These are phyloP conservation scores for Ogataea wickerhamii DNA, from an alignment of 805 yeast genomes.

Conservation along the genomic window DNA sequence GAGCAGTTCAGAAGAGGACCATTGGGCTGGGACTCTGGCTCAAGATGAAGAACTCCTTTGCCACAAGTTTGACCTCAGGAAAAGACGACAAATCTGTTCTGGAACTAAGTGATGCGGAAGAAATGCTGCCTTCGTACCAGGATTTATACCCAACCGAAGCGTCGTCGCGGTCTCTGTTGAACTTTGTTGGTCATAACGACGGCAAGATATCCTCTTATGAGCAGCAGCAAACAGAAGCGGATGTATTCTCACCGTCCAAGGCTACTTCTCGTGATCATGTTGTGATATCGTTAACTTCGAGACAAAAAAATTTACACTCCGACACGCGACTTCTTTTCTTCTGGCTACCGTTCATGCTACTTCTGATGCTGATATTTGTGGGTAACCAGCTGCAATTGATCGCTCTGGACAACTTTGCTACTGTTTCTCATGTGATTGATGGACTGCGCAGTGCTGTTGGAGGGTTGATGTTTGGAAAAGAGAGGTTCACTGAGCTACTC, in stretches of 20 bases:
- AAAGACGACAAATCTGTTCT: slow-evolving; percentile 4
- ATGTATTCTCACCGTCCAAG: background rate
- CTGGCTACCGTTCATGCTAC: slow-evolving; percentile 78
- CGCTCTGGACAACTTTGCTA: slow-evolving; percentile 19
- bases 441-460: slow-evolving; percentile 43
- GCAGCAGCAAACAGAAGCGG: slow-evolving; percentile 5
- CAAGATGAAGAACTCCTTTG: slow-evolving; percentile 30
- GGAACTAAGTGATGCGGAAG: slow-evolving; percentile 15
- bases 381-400: slow-evolving; percentile 28
- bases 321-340: slow-evolving; percentile 85
- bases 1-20: slow-evolving; percentile 8
- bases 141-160: slow-evolving; percentile 63
- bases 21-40: slow-evolving; percentile 29
- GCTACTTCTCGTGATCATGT: slow-evolving; percentile 2
- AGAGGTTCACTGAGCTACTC: slow-evolving; percentile 30
- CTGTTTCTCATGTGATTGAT: slow-evolving; percentile 32
- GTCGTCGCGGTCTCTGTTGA: slow-evolving; percentile 27
- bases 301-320: slow-evolving; percentile 50
- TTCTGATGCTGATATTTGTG: slow-evolving; percentile 43
- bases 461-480: slow-evolving; percentile 49
- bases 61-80: slow-evolving; percentile 8
- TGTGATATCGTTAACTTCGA: slow-evolving; percentile 26
- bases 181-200: slow-evolving; percentile 26
- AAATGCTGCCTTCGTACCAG: slow-evolving; percentile 61
- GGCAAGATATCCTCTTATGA: slow-evolving; percentile 2